Evolutionary conservation across 2,329 filamentous ascomycete genomes (phyloP), one percentile per base, ranked within the genome.

Genomic region (Arachnomyces sp.): DNA sequence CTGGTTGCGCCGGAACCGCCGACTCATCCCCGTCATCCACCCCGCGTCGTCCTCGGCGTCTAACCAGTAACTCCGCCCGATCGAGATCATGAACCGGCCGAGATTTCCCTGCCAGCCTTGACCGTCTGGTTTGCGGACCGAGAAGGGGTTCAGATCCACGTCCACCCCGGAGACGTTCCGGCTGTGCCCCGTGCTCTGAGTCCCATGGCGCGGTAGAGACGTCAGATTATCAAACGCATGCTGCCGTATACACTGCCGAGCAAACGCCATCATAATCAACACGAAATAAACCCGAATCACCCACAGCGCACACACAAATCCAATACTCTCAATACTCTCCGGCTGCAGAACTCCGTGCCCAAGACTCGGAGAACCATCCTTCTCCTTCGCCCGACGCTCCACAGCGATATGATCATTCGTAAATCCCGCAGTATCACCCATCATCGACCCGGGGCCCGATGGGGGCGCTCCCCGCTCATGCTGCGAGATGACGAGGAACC

Each of bases 251-350:
- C 85, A 81, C 56, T 81, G 77, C 47, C 86, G 77, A 3, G 89
- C 86, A 60, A 84, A 92, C 5, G 85, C 79, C 64, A 94, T 79
- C 59, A 94, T 79, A 39, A 95, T 74, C 29, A 94, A 68, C 50
- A 84, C 78, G 53, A 94, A 89, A 67, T 95, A 95, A 20, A 88
- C 61, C 20, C 89, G 76, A 31, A 94, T 70, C 9, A 82, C 68
- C 65, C 83, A 93, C 47, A 94, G 74, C 2, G 74, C 63, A 25
- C 76, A 73, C 45, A 94, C 84, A 39, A 94, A 72, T 8, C 81
- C 69, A 60, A 95, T 82, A 63, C 84, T 90, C 46, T 85, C 81
- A 53, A 84, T 72, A 57, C 73, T 79, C 54, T 82, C 79, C 32
- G 73, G 73, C 46, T 81, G 73, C 46, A 77, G 70, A n/a, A 84